phyloP scores from a whole-genome alignment of 345 rosid species.

The Hevea brasiliensis region DNA sequence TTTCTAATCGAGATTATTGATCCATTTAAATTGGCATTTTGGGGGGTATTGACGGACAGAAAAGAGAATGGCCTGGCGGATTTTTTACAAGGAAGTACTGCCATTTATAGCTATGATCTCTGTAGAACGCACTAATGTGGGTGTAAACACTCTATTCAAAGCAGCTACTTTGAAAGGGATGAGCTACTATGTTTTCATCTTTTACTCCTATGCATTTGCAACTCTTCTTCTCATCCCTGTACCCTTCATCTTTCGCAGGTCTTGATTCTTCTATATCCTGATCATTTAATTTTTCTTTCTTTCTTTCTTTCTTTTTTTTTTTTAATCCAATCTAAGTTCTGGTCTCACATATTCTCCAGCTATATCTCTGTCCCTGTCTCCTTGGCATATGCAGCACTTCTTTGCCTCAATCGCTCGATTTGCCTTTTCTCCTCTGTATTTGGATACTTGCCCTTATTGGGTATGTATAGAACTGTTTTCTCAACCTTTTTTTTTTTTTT shows the following conservation, averaged over 20 bases:
- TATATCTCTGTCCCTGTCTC: no score
- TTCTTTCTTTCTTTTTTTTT: no score
- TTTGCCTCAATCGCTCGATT: not conserved
- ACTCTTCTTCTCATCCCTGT: not conserved
- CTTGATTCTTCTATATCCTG: not conserved
- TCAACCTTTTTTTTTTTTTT: no score
- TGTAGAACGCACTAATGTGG: not conserved
- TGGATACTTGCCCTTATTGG: not conserved
- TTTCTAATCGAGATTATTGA: no score
- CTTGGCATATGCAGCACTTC: not conserved
- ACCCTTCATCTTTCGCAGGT: not conserved
- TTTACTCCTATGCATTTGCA: not conserved
- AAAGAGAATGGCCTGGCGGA: constrained; percentile 20
- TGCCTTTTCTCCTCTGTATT: not conserved
- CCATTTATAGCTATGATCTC: not conserved
- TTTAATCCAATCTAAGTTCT: not conserved
- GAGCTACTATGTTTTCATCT: not conserved
- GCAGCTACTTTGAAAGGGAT: not conserved
- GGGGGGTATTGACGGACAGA: no score
- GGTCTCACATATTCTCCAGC: no score
- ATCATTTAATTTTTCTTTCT: not conserved
- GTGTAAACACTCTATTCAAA: not conserved
- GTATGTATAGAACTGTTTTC: no score
- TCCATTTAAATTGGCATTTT: no score
- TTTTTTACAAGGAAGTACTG: not conserved